Conservation (phyloP, 1,284 basidiomycete genomes). For the Caloboletus inedulis region DNA sequence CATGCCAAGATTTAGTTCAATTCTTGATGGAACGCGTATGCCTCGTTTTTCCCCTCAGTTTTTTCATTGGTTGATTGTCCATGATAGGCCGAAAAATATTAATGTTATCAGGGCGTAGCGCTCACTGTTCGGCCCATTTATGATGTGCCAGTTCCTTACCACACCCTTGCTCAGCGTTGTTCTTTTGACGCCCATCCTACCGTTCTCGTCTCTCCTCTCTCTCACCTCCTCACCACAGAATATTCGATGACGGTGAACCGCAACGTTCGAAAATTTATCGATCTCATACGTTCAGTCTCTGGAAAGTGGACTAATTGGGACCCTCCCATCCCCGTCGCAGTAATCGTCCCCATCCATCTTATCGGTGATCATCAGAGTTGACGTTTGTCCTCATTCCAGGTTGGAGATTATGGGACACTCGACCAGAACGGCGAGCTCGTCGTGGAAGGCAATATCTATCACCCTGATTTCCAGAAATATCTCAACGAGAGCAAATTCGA, state of each 20-base stretch:
- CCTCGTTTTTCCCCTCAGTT: background rate
- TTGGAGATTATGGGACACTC: conserved; percentile 15
- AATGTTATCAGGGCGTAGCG: background rate
- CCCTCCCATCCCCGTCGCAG: conserved; percentile 10
- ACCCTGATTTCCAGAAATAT: background rate
- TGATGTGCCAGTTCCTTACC: background rate
- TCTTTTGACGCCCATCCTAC: background rate
- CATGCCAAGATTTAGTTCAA: no score
- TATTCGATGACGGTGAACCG: background rate
- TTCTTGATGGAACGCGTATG: background rate
- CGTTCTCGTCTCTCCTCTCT: background rate
- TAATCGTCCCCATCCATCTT: background rate
- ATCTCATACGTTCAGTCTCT: conserved; percentile 13
- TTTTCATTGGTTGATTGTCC: background rate
- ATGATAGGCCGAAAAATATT: background rate
- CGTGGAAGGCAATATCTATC: conserved; percentile 21
- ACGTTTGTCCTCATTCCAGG: background rate
- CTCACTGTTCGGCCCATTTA: background rate
- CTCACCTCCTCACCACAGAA: background rate
- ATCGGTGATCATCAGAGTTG: background rate
- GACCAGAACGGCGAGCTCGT: conserved; percentile 6
- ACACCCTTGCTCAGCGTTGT: background rate
- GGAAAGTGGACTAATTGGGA: conserved; percentile 20
- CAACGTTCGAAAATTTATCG: background rate
- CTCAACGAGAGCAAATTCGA: background rate